Evolutionary conservation across 148 eudicot genomes (phyloP).

Genomic region (Silene latifolia): DNA sequence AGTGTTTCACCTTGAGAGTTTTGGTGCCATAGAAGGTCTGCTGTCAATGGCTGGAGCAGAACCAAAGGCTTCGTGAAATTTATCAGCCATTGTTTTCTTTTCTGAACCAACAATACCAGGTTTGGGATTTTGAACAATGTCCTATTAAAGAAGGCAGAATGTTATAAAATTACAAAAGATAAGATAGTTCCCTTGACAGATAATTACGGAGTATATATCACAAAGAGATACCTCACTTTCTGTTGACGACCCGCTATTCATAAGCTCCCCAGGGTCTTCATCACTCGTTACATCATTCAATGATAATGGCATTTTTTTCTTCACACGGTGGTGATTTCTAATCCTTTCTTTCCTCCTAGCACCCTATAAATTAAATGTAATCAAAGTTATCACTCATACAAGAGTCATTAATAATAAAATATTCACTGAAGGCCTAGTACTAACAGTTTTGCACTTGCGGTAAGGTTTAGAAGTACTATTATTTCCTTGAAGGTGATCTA

Average conservation of each 20-base stretch:
- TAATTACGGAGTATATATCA: background rate
- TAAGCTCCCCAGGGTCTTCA: conserved; percentile 43
- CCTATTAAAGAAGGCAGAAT: conserved; percentile 31
- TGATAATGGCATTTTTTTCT: conserved; percentile 26
- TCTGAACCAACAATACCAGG: conserved; percentile 27
- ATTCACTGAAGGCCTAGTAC: conserved; percentile 12
- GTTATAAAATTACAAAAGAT: background rate
- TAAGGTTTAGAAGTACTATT: conserved; percentile 16
- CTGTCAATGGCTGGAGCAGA: conserved; percentile 36
- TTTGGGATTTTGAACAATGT: conserved; percentile 30
- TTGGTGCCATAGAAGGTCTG: conserved; percentile 28
- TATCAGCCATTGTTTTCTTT: conserved; percentile 69
- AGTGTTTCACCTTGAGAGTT: conserved; percentile 46
- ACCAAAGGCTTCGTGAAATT: conserved; percentile 76
- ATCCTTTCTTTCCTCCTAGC: conserved; percentile 31
- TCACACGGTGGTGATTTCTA: conserved; percentile 17
- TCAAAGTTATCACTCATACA: conserved; percentile 8
- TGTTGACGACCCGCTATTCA: conserved; percentile 46
- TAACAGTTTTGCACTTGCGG: conserved; percentile 39
- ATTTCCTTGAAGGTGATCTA: conserved; percentile 46
- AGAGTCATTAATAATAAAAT: conserved; percentile 1
- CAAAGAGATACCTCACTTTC: conserved; percentile 48
- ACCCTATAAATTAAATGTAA: conserved; percentile 26
- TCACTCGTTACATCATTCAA: conserved; percentile 28
- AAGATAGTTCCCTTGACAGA: background rate